These are phyloP conservation scores for Arthrobotrys conoides DNA, from an alignment of 2,329 filamentous ascomycete species.

Conservation along the genomic window DNA sequence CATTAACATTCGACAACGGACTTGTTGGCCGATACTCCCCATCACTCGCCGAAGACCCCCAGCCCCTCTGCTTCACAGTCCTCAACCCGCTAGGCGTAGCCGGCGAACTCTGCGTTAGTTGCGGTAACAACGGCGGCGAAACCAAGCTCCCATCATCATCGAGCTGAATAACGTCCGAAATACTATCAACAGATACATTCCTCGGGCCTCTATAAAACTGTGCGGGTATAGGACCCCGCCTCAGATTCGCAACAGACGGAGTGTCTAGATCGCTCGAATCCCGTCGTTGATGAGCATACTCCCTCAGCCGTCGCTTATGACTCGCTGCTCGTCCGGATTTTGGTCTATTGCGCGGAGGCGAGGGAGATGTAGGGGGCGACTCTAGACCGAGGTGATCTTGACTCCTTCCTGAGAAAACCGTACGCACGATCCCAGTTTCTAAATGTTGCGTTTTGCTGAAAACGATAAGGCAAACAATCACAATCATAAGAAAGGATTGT, in stretches of 20 bases:
- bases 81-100: slow-evolving; percentile 61
- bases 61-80: slow-evolving; percentile 46
- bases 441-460: slow-evolving; percentile 70
- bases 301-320: slow-evolving; percentile 37
- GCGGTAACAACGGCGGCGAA: slow-evolving; percentile 39
- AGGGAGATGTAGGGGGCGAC: slow-evolving; percentile 60
- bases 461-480: slow-evolving; percentile 88
- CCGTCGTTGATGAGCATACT: slow-evolving; percentile 49
- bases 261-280: slow-evolving; percentile 57
- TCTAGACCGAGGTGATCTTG: slow-evolving; percentile 57
- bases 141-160: slow-evolving; percentile 28
- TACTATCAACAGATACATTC: slow-evolving; percentile 20
- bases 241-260: slow-evolving; percentile 9
- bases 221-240: slow-evolving; percentile 30
- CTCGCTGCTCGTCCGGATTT: slow-evolving; percentile 26
- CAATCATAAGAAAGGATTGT: slow-evolving; percentile 86
- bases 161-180: slow-evolving; percentile 30
- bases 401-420: slow-evolving; percentile 60
- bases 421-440: slow-evolving; percentile 59
- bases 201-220: slow-evolving; percentile 44
- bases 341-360: slow-evolving; percentile 22
- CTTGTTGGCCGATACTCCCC: slow-evolving; percentile 58
- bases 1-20: slow-evolving; percentile 41
- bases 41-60: slow-evolving; percentile 56
- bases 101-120: slow-evolving; percentile 61